These are phyloP conservation scores for Ophiostoma sp. DNA, from an alignment of 2,329 filamentous ascomycete genomes.

Conservation along the genomic window DNA sequence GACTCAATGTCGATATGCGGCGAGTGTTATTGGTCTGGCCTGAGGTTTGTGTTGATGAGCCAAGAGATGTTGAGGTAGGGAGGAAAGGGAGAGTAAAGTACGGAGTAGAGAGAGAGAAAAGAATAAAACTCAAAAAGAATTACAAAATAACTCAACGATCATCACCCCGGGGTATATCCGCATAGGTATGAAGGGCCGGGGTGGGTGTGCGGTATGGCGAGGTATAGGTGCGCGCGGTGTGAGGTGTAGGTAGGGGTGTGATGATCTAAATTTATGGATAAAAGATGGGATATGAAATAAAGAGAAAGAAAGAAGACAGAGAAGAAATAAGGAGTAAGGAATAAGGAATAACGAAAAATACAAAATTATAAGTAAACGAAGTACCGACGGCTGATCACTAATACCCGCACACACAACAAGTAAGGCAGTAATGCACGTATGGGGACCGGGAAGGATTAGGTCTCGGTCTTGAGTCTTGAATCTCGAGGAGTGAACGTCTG, in stretches of 20 bases:
- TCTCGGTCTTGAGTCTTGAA: neutral
- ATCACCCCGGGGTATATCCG: slow-evolving; percentile 8
- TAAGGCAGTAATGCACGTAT: slow-evolving; percentile 1
- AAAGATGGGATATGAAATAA: neutral
- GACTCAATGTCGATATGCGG: too few species aligned
- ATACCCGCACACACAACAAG: slow-evolving; percentile 6
- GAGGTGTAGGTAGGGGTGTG: neutral
- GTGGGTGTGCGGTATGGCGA: slow-evolving; percentile 4
- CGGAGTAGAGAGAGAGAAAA: neutral
- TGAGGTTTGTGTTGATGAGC: neutral
- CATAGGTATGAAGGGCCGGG: slow-evolving; percentile 1
- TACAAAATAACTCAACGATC: neutral
- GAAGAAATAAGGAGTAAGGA: neutral
- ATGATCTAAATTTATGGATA: neutral
- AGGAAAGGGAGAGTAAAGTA: neutral
- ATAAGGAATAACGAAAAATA: neutral
- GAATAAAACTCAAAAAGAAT: neutral
- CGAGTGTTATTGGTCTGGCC: too few species aligned
- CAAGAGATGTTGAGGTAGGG: neutral
- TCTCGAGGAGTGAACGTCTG: too few species aligned
- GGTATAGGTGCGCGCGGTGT: neutral
- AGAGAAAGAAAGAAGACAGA: neutral
- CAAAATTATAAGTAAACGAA: neutral
- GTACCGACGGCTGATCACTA: slow-evolving; percentile 1
- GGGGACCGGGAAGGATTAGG: slow-evolving; percentile 12